Conservation (phyloP, 148 eudicot species). For the Rhododendron griersonianum region DNA sequence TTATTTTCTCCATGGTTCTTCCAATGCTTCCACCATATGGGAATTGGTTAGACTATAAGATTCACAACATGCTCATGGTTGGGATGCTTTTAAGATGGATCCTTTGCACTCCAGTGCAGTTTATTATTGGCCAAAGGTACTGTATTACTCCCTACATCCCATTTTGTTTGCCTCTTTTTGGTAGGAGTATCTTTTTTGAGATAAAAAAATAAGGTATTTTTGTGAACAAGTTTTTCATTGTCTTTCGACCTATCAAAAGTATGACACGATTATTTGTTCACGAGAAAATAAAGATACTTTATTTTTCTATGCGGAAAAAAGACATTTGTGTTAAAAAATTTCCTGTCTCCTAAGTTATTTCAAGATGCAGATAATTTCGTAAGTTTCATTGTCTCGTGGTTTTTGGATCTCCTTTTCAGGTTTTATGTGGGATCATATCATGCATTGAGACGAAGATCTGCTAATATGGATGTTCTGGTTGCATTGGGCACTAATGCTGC, state of each 20-base stretch:
- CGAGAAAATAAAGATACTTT: not conserved
- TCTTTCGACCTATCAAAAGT: not conserved
- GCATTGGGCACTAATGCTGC: slow-evolving; percentile 98
- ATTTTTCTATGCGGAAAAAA: not conserved
- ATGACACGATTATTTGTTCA: not conserved
- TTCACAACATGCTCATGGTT: slow-evolving; percentile 70
- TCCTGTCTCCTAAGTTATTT: not conserved
- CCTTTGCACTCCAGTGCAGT: slow-evolving; percentile 88
- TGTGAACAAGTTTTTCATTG: not conserved
- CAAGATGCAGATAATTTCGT: not conserved
- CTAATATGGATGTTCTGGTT: slow-evolving; percentile 98
- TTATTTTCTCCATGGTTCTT: slow-evolving; percentile 81
- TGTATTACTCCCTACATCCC: not conserved
- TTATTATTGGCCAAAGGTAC: slow-evolving; percentile 85
- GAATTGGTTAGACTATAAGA: slow-evolving; percentile 75
- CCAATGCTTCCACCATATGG: slow-evolving; percentile 89
- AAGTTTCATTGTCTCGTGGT: slow-evolving; percentile 1
- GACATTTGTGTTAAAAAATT: not conserved
- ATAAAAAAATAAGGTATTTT: not conserved
- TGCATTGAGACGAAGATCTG: slow-evolving; percentile 77
- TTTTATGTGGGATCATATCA: slow-evolving; percentile 91
- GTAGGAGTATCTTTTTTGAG: not conserved
- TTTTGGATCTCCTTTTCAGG: slow-evolving; percentile 37
- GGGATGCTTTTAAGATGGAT: slow-evolving; percentile 84
- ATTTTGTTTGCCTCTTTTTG: not conserved